Evolutionary conservation across 345 rosid species (phyloP).

Genomic region (Salix brachista): DNA sequence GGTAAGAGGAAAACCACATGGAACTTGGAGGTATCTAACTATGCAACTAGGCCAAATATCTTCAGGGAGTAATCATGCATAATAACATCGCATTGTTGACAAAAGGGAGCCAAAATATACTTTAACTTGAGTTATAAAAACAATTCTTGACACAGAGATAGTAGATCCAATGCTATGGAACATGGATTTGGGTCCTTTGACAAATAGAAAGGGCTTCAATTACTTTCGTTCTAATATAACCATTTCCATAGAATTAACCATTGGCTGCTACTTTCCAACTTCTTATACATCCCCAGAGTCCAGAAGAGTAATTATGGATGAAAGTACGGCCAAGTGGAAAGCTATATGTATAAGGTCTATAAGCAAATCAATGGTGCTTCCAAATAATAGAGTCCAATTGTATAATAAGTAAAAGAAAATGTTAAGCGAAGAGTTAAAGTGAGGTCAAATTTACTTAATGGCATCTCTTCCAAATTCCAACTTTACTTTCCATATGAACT

Average conservation of each 20-base stretch:
- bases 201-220: not conserved
- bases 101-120: not conserved
- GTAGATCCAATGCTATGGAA: not conserved
- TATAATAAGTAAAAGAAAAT: no score
- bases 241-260: not conserved
- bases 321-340: not conserved
- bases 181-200: not conserved
- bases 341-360: not conserved
- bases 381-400: no score
- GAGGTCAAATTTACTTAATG: no score
- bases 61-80: not conserved
- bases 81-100: not conserved
- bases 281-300: not conserved
- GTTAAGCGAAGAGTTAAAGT: no score
- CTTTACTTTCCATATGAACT: no score
- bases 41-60: not conserved
- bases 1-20: not conserved
- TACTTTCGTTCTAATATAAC: not conserved
- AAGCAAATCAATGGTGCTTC: no score
- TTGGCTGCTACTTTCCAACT: not conserved
- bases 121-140: not conserved
- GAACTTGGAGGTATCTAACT: not conserved
- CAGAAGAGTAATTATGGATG: not conserved
- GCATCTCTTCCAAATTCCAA: no score
- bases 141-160: not conserved